phyloP scores from a whole-genome alignment of 257 asterid species.

The Lavandula angustifolia region DNA sequence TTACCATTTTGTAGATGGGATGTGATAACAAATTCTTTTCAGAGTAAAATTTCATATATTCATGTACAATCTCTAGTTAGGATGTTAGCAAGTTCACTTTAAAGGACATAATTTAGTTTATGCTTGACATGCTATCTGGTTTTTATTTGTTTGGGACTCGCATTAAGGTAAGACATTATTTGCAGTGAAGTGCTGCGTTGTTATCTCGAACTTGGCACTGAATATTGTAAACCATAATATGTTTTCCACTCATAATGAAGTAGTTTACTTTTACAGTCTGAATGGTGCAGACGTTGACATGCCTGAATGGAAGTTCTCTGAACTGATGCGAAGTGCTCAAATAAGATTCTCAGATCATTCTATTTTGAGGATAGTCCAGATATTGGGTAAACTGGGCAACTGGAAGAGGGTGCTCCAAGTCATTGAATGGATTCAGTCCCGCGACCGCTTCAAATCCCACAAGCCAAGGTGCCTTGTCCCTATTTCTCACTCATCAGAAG shows the following conservation, averaged over 20 bases:
- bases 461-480: slow-evolving; percentile 56
- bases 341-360: slow-evolving; percentile 93
- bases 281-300: slow-evolving; percentile 98
- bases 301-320: slow-evolving; percentile 95
- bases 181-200: slow-evolving; percentile 24
- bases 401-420: slow-evolving; percentile 95
- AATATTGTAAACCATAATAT: slow-evolving; percentile 19
- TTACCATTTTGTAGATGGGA: not conserved
- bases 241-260: slow-evolving; percentile 43
- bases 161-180: slow-evolving; percentile 19
- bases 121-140: slow-evolving; percentile 25
- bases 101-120: not conserved
- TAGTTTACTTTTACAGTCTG: slow-evolving; percentile 85
- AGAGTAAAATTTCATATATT: not conserved
- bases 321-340: slow-evolving; percentile 82
- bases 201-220: slow-evolving; percentile 21
- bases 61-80: no score
- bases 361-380: slow-evolving; percentile 76
- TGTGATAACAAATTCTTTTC: not conserved
- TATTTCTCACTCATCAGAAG: not conserved
- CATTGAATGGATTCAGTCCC: slow-evolving; percentile 86
- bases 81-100: not conserved
- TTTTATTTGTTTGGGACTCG: not conserved
- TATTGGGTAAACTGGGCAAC: slow-evolving; percentile 84
- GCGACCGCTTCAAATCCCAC: slow-evolving; percentile 84